A percentile compares a stretch with the other conserved stretches of the same genome.
Conservation (phyloP, 1,284 basidiomycete genomes). For the Trichosporon coremiiforme region DNA sequence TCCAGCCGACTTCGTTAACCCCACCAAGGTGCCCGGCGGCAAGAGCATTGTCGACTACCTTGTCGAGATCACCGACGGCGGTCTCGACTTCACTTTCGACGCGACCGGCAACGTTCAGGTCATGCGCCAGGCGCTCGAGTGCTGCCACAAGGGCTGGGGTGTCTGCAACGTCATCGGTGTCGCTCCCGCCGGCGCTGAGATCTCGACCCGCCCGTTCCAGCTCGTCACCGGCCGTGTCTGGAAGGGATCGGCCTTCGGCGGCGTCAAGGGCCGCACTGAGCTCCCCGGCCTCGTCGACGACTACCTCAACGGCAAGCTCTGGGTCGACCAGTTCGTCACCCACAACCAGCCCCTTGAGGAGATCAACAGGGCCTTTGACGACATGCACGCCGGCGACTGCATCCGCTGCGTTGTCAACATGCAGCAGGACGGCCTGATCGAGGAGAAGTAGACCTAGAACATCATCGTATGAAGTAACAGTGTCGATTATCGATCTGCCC, state of each 20-base stretch:
- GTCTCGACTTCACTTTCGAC: slow-evolving; percentile 96
- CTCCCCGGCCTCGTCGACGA: slow-evolving; percentile 80
- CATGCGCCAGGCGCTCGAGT: slow-evolving; percentile 93
- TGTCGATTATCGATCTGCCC: too few relatives aligned
- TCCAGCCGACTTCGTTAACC: slow-evolving; percentile 85
- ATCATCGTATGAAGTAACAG: neutral
- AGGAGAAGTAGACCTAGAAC: slow-evolving; percentile 15
- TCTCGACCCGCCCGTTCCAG: slow-evolving; percentile 89
- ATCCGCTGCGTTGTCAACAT: slow-evolving; percentile 78
- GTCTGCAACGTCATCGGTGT: slow-evolving; percentile 93
- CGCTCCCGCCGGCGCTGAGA: slow-evolving; percentile 95
- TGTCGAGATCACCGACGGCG: slow-evolving; percentile 92
- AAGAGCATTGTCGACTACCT: slow-evolving; percentile 85
- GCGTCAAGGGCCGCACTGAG: slow-evolving; percentile 96
- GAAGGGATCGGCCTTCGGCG: slow-evolving; percentile 95
- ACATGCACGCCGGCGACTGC: slow-evolving; percentile 92
- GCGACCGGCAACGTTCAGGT: slow-evolving; percentile 93
- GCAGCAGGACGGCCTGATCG: slow-evolving; percentile 40
- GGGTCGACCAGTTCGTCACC: slow-evolving; percentile 86
- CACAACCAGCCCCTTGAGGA: slow-evolving; percentile 73
- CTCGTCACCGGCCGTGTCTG: slow-evolving; percentile 83
- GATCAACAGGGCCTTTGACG: slow-evolving; percentile 86
- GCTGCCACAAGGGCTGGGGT: slow-evolving; percentile 99
- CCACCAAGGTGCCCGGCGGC: slow-evolving; percentile 71
- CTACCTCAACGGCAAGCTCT: slow-evolving; percentile 54